Evolutionary conservation across 768 basidiomycete species (phyloP).

Genomic region (Serendipita sp.): DNA sequence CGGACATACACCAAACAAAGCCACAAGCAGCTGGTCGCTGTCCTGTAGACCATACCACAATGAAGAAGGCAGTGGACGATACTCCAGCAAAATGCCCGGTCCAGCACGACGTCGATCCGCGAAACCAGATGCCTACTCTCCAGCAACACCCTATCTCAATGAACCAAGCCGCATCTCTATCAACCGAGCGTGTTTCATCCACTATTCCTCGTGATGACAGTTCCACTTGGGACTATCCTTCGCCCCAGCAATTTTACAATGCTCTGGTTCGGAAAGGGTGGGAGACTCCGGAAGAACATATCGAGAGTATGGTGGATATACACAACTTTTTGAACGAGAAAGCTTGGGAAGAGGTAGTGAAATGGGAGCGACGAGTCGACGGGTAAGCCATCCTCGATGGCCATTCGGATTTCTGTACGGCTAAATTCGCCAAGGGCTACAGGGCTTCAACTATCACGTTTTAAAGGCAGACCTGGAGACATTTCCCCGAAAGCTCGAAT

Average conservation of each 20-base stretch:
- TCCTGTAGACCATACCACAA: slow-evolving; percentile 40
- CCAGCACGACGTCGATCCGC: slow-evolving; percentile 37
- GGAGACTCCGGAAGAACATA: slow-evolving; percentile 92
- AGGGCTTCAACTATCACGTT: slow-evolving; percentile 59
- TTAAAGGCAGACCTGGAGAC: slow-evolving; percentile 83
- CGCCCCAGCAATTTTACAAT: slow-evolving; percentile 96
- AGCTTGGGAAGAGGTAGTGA: slow-evolving; percentile 88
- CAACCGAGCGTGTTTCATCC: slow-evolving; percentile 59
- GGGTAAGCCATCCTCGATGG: slow-evolving; percentile 29
- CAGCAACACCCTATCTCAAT: slow-evolving; percentile 44
- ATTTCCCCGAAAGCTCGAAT: slow-evolving; percentile 88
- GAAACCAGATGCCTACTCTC: slow-evolving; percentile 81
- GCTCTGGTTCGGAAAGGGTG: slow-evolving; percentile 90
- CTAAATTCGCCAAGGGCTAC: slow-evolving; percentile 31
- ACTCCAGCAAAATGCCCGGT: slow-evolving; percentile 25
- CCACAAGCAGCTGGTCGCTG: slow-evolving; percentile 30
- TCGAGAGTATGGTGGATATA: slow-evolving; percentile 94
- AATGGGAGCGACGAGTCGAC: slow-evolving; percentile 68
- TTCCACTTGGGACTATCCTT: slow-evolving; percentile 83
- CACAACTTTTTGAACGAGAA: slow-evolving; percentile 96
- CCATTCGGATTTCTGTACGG: background rate
- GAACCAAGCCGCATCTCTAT: slow-evolving; percentile 41
- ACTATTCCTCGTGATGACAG: slow-evolving; percentile 58
- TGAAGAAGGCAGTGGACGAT: slow-evolving; percentile 10
- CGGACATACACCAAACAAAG: background rate